phyloP scores from a whole-genome alignment of 352 stramenopile species.

The Hyaloperonospora arabidopsidis region DNA sequence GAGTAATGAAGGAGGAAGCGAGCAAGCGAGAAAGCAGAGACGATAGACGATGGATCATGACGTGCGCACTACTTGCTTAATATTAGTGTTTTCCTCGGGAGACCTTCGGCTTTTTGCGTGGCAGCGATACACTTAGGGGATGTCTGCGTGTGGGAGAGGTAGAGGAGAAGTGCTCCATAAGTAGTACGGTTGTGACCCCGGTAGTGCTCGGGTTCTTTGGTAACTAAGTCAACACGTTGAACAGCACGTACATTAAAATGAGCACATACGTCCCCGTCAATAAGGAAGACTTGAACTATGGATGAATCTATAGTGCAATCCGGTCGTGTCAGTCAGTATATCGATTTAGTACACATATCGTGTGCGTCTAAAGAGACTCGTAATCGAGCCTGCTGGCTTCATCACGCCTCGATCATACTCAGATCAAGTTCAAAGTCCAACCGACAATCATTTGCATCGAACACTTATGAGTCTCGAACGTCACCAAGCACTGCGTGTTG shows the following conservation, averaged over 20 bases:
- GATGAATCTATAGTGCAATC: too few species aligned
- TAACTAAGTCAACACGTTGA: slow-evolving; percentile 39
- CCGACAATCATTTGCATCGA: too few species aligned
- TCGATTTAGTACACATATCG: too few species aligned
- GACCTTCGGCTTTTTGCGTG: slow-evolving; percentile 41
- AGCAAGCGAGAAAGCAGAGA: slow-evolving; percentile 41
- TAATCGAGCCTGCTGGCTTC: too few species aligned
- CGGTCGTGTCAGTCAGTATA: too few species aligned
- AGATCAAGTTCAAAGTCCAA: too few species aligned
- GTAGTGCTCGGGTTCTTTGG: slow-evolving; percentile 33
- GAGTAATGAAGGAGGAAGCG: slow-evolving; percentile 32
- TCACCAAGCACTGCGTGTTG: not conserved
- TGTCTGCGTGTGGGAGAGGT: slow-evolving; percentile 35
- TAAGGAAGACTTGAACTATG: not conserved
- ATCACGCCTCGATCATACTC: too few species aligned
- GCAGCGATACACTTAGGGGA: slow-evolving; percentile 36
- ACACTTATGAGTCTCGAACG: too few species aligned
- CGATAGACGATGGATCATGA: slow-evolving; percentile 41
- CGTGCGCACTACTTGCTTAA: slow-evolving; percentile 41
- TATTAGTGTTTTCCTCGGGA: slow-evolving; percentile 54
- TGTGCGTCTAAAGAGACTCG: too few species aligned
- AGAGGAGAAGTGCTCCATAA: not conserved
- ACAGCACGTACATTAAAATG: slow-evolving; percentile 16
- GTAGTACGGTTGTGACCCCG: not conserved
- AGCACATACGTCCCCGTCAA: not conserved